Percentiles rank a stretch among this genome's conserved stretches.
Evolutionary conservation across 1,284 basidiomycete species (phyloP).

Genomic region (Puccinia polysora): DNA sequence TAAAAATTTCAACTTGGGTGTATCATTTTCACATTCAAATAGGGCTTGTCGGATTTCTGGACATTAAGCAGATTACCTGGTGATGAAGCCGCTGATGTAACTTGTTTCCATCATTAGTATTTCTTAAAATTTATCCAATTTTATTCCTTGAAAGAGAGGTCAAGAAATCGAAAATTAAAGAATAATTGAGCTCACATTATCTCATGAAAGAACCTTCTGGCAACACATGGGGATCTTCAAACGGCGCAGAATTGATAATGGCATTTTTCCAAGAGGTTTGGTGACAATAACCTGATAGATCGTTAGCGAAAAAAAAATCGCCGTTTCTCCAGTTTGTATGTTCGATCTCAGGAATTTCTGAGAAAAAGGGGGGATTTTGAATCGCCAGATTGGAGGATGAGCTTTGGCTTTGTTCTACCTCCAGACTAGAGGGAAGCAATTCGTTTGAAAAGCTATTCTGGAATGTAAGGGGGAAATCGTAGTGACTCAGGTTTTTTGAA

Average conservation of each 20-base stretch:
- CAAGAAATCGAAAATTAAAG: no score
- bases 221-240: background rate
- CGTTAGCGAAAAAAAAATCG: constrained; percentile 4
- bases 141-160: no score
- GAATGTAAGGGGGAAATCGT: background rate
- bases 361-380: background rate
- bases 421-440: constrained; percentile 4
- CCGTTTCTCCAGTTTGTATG: constrained; percentile 2
- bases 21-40: no score
- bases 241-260: background rate
- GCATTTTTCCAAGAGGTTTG: constrained; percentile 15
- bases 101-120: no score
- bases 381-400: background rate
- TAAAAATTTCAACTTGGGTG: no score
- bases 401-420: background rate
- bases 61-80: no score
- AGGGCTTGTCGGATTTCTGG: no score
- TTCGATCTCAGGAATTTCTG: constrained; percentile 2
- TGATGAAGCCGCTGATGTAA: no score
- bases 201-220: constrained; percentile 21
- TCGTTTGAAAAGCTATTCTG: background rate
- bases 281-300: background rate
- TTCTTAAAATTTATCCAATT: no score
- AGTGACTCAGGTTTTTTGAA: constrained; percentile 1
- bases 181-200: no score